A percentile compares a stretch with the other conserved stretches of the same genome.
These are phyloP conservation scores for Xylariaceae sp. DNA, from an alignment of 2,329 filamentous ascomycete genomes.

Conservation along the genomic window DNA sequence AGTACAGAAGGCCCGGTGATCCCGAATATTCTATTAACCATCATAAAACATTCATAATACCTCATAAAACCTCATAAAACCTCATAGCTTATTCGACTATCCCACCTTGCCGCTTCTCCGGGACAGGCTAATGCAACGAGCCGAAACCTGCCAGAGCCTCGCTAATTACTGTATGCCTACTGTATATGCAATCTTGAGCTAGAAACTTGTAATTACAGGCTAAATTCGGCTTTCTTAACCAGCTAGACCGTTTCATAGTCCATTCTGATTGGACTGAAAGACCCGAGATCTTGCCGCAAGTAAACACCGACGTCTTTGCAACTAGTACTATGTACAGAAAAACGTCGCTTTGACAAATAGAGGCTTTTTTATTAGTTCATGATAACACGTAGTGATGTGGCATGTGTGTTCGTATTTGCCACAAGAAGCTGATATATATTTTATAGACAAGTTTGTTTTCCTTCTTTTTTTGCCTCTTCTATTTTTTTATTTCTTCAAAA, in stretches of 20 bases:
- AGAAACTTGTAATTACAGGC: conserved; percentile 29
- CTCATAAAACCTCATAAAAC: no score
- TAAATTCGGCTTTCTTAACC: conserved; percentile 30
- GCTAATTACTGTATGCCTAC: neutral
- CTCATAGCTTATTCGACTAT: neutral
- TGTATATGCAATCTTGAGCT: neutral
- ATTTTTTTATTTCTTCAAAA: neutral
- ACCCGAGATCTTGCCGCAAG: conserved; percentile 28
- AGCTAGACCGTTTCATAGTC: conserved; percentile 11
- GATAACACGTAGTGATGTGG: no score
- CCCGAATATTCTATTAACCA: conserved; percentile 29
- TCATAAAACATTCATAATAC: neutral
- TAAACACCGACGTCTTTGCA: conserved; percentile 21
- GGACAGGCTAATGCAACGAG: neutral
- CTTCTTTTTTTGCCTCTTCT: no score
- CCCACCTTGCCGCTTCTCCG: neutral
- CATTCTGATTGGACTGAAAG: conserved; percentile 30
- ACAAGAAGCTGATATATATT: no score
- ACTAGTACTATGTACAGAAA: no score
- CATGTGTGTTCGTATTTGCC: no score
- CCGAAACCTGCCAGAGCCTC: no score
- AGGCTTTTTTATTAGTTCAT: conserved; percentile 15
- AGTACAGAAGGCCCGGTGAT: conserved; percentile 21
- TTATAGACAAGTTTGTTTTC: no score
- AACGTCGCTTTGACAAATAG: conserved; percentile 4